Base-by-base conservation (phyloP, 179 eudicot genomes). In the Nepenthes alata region DNA sequence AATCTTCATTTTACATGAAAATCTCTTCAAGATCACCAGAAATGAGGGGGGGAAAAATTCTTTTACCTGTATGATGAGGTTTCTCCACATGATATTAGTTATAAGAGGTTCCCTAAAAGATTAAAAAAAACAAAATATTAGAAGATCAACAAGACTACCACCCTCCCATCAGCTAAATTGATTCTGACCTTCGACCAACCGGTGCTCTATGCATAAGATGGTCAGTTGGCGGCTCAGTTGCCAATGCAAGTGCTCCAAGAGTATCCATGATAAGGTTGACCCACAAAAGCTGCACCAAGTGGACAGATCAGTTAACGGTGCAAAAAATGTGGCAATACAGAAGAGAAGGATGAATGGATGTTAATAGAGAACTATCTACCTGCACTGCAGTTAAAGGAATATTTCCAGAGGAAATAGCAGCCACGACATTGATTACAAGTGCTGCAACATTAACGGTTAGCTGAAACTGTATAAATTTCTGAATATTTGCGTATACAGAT, bases 61-160 rank as follows among this genome's bases (percentile, higher is more conserved):
- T 5, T 35, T 15, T 51, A 88, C 97, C 96, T 90, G 97, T 36
- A 88, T 70, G 8, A 91, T 3, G 64, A 91, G 79, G 79, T 91
- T 91, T 69, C 98, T 85, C 98, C 98, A 91, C 96, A 91, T 88
- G 73, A 88, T 83, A 76, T 91, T 91, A 12, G 98, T 91, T 51
- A 91, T 87, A 47, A 91, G 91, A 70, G 98, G 91, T 64, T 91
- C 98, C 91, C 98, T 91, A 81, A 73, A 55, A 54, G 61, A 5
- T 39, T 6, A 35, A 10, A 25, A 25, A 13, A 55, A 13, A 5
- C 2, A 16, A 2, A 4, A 35, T 8, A 10, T 7, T 37, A 35
- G 10, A 16, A 41, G 47, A 12, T 39, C 47, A 25, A 58, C 6
- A 6, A 62, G 57, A 34, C 47, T 36, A 36, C 15, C 3, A 13